Base-by-base conservation (phyloP, 2,329 filamentous ascomycete species). In the Xylariaceae sp. region DNA sequence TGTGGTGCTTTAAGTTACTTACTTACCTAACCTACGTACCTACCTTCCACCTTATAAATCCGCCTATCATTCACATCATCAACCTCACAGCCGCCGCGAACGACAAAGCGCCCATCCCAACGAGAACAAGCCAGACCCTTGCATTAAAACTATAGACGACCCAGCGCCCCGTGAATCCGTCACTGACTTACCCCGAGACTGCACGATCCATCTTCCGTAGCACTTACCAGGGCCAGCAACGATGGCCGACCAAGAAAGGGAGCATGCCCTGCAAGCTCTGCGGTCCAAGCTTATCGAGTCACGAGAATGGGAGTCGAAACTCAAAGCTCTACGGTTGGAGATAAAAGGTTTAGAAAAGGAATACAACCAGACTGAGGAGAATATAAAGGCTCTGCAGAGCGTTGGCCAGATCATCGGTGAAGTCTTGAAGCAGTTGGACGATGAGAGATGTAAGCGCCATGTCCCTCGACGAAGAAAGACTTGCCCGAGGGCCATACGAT, bases 361-460 rank as follows among this genome's bases (percentile, higher is more conserved):
- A 57, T 98, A 89, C 59, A 90, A 98, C 64, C 81, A 90, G 53
- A 97, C 92, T 38, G 92, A 98, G 64, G 94, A 98, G 52, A 97
- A 97, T 70, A 97, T 98, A 74, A 98, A 98, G 74, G 92, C 92
- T 52, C 72, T 98, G 59, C 92, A 98, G 72, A 97, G 92, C 65
- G 92, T 98, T 39, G 92, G 92, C 35, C 92, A 98, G 71, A 98
- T 98, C 66, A 97, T 98, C 65, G 92, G 92, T 56, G 92, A 98
- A 69, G 94, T 98, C 46, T 71, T 98, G 60, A 98, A 98, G 73
- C 94, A 98, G 72, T 76, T 98, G 50, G 92, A 98, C 61, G 92
- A 98, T 58, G 94, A 98, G 74, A 76, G 92, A 82, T 98, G 90
- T 96, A 72, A 64, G 86, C 70, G 34, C 38, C 42, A 15, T 34